Evolutionary conservation across 192 early-diverging fungal genomes (phyloP).

Genomic region (Coemansia erecta): DNA sequence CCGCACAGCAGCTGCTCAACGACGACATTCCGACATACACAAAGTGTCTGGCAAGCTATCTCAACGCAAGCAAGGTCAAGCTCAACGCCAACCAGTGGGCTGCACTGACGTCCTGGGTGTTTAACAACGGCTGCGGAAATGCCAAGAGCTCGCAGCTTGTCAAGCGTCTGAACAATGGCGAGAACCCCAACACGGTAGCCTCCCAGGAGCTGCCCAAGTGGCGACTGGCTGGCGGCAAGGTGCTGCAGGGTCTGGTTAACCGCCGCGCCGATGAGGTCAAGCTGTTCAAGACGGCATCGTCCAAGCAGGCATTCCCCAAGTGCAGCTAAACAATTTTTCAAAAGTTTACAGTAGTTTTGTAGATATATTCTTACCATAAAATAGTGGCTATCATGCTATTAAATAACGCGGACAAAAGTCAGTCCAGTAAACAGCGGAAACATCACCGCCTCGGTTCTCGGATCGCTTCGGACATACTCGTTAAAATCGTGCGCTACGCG

Average conservation of each 20-base stretch:
- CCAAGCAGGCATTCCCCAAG: constrained; percentile 27
- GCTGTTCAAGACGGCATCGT: constrained; percentile 25
- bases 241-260: constrained; percentile 23
- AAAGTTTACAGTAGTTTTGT: too few species aligned
- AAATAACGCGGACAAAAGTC: too few species aligned
- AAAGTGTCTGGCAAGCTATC: constrained; percentile 23
- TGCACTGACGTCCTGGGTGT: constrained; percentile 44
- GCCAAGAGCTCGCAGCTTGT: constrained; percentile 29
- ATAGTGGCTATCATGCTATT: too few species aligned
- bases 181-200: constrained; percentile 27
- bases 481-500: constrained; percentile 59
- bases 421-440: constrained; percentile 57
- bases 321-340: constrained; percentile 12
- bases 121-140: constrained; percentile 43
- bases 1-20: constrained; percentile 32
- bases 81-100: constrained; percentile 48
- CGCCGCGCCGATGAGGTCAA: constrained; percentile 36
- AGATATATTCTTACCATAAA: too few species aligned
- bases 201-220: constrained; percentile 50
- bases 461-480: constrained; percentile 59
- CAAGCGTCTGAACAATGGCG: constrained; percentile 36
- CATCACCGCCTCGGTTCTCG: constrained; percentile 57
- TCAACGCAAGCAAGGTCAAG: constrained; percentile 14
- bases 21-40: constrained; percentile 28
- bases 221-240: constrained; percentile 28